Conservation (phyloP, 352 stramenopile genomes). For the Globisporangium perplexum region DNA sequence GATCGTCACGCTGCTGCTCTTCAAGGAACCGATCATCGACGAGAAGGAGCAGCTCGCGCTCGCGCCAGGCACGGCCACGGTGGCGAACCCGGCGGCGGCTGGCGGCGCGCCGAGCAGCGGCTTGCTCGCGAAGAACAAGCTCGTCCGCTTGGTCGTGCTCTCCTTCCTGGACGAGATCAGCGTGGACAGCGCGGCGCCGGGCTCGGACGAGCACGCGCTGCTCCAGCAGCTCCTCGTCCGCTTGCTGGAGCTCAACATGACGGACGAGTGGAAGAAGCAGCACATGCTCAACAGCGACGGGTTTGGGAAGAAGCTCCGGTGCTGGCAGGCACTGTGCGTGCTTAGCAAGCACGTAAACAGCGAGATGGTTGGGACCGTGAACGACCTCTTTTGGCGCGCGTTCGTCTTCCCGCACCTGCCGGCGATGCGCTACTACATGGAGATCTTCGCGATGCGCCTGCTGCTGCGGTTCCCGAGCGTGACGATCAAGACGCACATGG, state of each 20-base stretch:
- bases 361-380: constrained; percentile 20
- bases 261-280: constrained; percentile 61
- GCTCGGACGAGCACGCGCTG: constrained; percentile 17
- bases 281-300: constrained; percentile 84
- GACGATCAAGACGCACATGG: constrained; percentile 31
- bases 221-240: constrained; percentile 29
- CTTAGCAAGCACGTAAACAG: constrained; percentile 42
- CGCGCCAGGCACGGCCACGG: background rate
- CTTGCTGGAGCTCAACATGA: constrained; percentile 49
- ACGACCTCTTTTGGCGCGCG: constrained; percentile 34
- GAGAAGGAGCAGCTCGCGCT: constrained; percentile 44
- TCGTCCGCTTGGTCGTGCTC: constrained; percentile 65
- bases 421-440: constrained; percentile 75
- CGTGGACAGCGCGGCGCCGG: constrained; percentile 16
- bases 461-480: constrained; percentile 37
- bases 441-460: constrained; percentile 75
- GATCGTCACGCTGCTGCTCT: constrained; percentile 63
- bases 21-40: constrained; percentile 73
- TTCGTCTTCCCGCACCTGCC: constrained; percentile 61
- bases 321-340: constrained; percentile 76
- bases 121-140: constrained; percentile 42
- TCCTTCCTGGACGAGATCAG: constrained; percentile 57
- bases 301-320: constrained; percentile 70
- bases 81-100: background rate
- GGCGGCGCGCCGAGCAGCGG: constrained; percentile 4